Evolutionary conservation across 192 early-diverging fungal species (phyloP), one percentile per base, ranked within the genome.

Genomic region (Globomyces pollinis-pini): DNA sequence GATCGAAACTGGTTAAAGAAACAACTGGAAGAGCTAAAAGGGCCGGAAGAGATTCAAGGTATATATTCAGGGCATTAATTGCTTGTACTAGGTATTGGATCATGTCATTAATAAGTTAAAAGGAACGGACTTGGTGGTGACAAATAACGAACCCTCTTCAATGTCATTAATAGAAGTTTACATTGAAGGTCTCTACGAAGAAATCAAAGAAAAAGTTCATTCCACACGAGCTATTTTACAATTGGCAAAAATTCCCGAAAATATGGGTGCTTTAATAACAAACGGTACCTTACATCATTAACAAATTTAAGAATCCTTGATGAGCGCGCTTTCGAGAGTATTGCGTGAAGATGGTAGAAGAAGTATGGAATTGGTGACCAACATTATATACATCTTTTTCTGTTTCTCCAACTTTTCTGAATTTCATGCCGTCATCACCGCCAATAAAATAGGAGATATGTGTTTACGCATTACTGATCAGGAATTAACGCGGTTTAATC

Each of bases 391-490:
- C 58, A 73, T 80, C 18, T 83, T 83, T 55, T 81, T 69, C 61
- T 75, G 68, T 54, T 77, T 83, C 47, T 81, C 80, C 0, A 71
- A 76, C 33, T 77, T 75, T 61, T 64, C 78, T 1, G 62, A 74
- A 30, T 83, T 68, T 56, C 80, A 81, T 34, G 49, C 61, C 1
- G 52, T 78, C 12, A 76, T 83, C 42, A 81, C 80, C 8, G 59
- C 72, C 1, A 71, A 83, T 62, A 83, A 83, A 54, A 60, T 83
- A 32, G 80, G 80, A 0, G 80, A 83, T 53, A 77, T 80, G 75
- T 83, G 80, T 58, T 36, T 83, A 16, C 50, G 63, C 28, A 68
- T 78, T 1, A 62, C 69, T 1, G 77, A 83, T 23, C 65, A 67
- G 57, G 80, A 82, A 49, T 34, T 77, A 31, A 63, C 47, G 26